These are phyloP conservation scores for Phaeosphaeriaceae sp. DNA, from an alignment of 2,329 filamentous ascomycete genomes.

Conservation along the genomic window DNA sequence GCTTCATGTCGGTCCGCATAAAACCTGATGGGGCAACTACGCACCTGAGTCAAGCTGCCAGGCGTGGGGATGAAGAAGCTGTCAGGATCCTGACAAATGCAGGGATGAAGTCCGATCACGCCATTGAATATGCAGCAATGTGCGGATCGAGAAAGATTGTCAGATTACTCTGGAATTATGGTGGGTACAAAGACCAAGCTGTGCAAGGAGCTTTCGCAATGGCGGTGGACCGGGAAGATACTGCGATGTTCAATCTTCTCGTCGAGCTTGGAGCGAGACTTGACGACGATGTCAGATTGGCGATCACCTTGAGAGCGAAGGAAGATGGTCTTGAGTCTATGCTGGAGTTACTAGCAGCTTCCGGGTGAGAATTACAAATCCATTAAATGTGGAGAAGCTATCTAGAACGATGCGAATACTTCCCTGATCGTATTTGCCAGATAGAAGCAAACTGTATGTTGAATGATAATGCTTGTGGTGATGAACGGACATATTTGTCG, in stretches of 20 bases:
- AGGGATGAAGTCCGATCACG: not conserved
- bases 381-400: not conserved
- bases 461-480: no score
- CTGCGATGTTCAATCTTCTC: not conserved
- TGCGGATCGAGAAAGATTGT: constrained; percentile 6
- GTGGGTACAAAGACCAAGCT: constrained; percentile 3
- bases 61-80: not conserved
- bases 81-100: constrained; percentile 3
- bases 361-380: not conserved
- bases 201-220: constrained; percentile 25
- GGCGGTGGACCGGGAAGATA: not conserved
- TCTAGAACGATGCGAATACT: no score
- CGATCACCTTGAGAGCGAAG: not conserved
- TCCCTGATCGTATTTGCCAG: no score
- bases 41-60: not conserved
- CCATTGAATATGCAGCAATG: constrained; percentile 8
- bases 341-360: not conserved
- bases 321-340: not conserved
- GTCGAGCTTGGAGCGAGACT: not conserved
- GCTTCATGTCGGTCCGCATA: not conserved
- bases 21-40: not conserved
- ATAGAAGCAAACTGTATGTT: no score
- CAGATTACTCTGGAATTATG: constrained; percentile 3
- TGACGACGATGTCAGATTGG: not conserved
- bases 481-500: no score